Evolutionary conservation across 768 basidiomycete species (phyloP), one percentile per base, ranked within the genome.

Genomic region (Russula ochroleuca): DNA sequence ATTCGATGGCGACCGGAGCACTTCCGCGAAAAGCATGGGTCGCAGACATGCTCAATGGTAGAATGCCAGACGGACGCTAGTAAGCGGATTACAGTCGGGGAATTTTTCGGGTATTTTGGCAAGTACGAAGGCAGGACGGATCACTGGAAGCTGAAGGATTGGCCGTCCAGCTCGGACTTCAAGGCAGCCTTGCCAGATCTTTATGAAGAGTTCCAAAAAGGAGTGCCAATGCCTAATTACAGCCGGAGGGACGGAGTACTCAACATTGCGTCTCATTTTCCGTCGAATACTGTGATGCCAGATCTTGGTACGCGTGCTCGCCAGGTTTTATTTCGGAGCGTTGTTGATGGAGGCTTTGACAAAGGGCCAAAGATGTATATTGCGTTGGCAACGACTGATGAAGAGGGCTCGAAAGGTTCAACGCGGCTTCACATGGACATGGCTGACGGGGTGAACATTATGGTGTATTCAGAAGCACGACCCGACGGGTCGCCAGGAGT

Each of bases 381-480:
- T 64, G 90, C 92, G 0, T 83, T 90, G 76, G 83, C 83, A 19
- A 85, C 86, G 9, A 79, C 77, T 21, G 85, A 87, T 66, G 72
- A 74, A 15, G 70, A 75, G 15, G 87, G 87, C 2, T 87, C 84
- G 67, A 85, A 87, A 67, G 92, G 93, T 1, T 85, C 89, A 14
- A 95, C 93, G 15, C 80, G 90, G 57, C 73, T 96, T 49, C 93
- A 95, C 69, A 92, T 94, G 90, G 90, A 91, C 73, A 90, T 92
- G 83, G 88, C 88, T 0, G 92, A 93, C 67, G 93, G 92, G 3
- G 76, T 95, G 61, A 96, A 96, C 70, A 81, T 95, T 62, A 89
- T 95, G 88, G 82, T 91, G 1, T 86, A 85, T 71, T 84, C 94
- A 10, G 78, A 80, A 52, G 73, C 77, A 11, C 75, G 70, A 15